A percentile compares a stretch with the other conserved stretches of the same genome.
These are phyloP conservation scores for Aspergillus ruber DNA, from an alignment of 2,329 filamentous ascomycete genomes.

Conservation along the genomic window DNA sequence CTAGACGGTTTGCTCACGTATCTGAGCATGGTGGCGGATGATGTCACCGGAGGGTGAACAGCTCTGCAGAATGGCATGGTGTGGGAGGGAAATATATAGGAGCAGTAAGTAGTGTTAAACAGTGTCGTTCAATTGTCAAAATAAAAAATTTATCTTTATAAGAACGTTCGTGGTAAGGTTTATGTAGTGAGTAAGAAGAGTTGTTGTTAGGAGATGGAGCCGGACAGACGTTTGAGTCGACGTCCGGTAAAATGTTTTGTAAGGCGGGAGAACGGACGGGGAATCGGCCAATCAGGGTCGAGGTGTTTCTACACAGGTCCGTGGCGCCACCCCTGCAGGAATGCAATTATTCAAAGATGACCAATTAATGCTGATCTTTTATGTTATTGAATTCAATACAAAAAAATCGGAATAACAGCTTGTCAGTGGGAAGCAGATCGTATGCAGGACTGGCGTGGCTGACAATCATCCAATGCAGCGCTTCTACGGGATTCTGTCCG, in stretches of 20 bases:
- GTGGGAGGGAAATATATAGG: constrained; percentile 2
- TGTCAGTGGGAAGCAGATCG: too few species aligned
- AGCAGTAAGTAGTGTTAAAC: not conserved
- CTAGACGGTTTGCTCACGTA: constrained; percentile 32
- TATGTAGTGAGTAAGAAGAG: not conserved
- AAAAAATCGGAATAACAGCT: too few species aligned
- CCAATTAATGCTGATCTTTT: too few species aligned
- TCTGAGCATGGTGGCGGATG: constrained; percentile 39
- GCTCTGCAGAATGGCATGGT: constrained; percentile 37
- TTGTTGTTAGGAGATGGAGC: constrained; percentile 1
- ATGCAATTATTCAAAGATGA: not conserved
- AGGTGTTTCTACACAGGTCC: constrained; percentile 32
- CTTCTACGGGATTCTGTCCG: too few species aligned
- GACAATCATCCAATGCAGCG: too few species aligned
- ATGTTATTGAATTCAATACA: too few species aligned
- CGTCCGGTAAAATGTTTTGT: constrained; percentile 13
- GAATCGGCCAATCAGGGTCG: constrained; percentile 32
- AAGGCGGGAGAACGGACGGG: constrained; percentile 13
- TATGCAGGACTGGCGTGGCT: too few species aligned
- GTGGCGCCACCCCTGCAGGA: constrained; percentile 23
- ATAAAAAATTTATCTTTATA: not conserved
- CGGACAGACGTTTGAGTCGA: constrained; percentile 9
- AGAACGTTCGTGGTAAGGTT: not conserved
- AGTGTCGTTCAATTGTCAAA: not conserved
- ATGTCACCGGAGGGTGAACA: constrained; percentile 39